Evolutionary conservation across 345 rosid species (phyloP).

Genomic region (Pistacia vera): DNA sequence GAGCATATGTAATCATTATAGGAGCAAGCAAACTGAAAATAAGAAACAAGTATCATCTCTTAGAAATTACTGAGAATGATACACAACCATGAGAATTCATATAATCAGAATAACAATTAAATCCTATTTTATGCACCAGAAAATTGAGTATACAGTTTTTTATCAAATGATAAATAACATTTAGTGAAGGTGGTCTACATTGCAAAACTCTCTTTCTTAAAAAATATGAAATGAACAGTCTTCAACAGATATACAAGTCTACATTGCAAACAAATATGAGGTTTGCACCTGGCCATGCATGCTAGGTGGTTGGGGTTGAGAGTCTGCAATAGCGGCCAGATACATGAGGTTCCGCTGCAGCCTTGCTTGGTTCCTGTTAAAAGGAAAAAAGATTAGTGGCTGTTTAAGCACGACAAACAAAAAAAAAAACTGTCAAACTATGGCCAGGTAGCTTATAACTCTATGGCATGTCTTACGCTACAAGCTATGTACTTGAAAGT

Average conservation of each 20-base stretch:
- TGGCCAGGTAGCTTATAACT: background rate
- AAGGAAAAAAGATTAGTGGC: constrained; percentile 8
- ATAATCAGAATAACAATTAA: background rate
- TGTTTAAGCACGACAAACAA: background rate
- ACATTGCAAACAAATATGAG: background rate
- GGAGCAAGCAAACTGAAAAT: background rate
- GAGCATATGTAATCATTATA: background rate
- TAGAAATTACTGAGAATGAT: background rate
- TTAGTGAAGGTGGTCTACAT: background rate
- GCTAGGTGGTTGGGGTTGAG: constrained; percentile 90
- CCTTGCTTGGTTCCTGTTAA: constrained; percentile 89
- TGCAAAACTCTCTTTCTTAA: background rate
- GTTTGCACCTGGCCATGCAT: constrained; percentile 78
- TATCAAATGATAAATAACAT: background rate
- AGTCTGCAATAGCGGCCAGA: constrained; percentile 98
- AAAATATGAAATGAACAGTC: background rate
- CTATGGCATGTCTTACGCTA: background rate
- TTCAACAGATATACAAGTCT: background rate
- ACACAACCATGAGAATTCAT: background rate
- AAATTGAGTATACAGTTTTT: background rate
- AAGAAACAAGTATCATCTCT: background rate
- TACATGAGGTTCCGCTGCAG: constrained; percentile 97
- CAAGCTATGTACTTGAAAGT: background rate
- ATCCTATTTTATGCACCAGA: constrained; percentile 1
- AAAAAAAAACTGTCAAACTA: background rate